These are phyloP conservation scores for Hypoxylon perforatum DNA, from an alignment of 495 filamentous ascomycete genomes.

Conservation along the genomic window DNA sequence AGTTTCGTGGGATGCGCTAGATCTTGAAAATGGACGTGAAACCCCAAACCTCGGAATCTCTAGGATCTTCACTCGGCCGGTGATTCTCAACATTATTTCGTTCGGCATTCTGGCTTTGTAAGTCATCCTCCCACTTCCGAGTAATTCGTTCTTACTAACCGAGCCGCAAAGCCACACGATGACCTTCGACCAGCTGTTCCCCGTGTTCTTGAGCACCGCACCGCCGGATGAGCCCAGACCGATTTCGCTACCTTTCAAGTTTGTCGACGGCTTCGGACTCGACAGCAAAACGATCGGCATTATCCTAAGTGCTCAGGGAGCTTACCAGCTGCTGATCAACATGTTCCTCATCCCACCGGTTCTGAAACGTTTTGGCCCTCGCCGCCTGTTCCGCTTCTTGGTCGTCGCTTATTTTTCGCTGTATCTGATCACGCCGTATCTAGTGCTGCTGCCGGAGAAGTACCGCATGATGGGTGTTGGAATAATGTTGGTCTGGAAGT, in stretches of 20 bases:
- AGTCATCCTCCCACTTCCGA: slow-evolving; percentile 54
- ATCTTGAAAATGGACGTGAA: slow-evolving; percentile 33
- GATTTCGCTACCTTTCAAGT: slow-evolving; percentile 78
- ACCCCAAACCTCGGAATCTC: slow-evolving; percentile 42
- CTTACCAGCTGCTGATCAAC: slow-evolving; percentile 87
- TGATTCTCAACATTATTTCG: slow-evolving; percentile 83
- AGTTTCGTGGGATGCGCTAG: slow-evolving; percentile 43
- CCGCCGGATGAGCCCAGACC: slow-evolving; percentile 54
- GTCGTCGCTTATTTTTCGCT: slow-evolving; percentile 86
- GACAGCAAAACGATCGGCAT: slow-evolving; percentile 84
- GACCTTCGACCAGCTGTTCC: slow-evolving; percentile 92
- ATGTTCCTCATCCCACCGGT: slow-evolving; percentile 83
- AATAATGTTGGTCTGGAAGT: slow-evolving; percentile 83
- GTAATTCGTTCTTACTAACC: slow-evolving; percentile 29
- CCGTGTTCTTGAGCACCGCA: slow-evolving; percentile 87
- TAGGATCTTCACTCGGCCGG: slow-evolving; percentile 77
- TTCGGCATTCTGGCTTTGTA: slow-evolving; percentile 97
- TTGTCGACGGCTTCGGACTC: slow-evolving; percentile 86
- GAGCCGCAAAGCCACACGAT: slow-evolving; percentile 71
- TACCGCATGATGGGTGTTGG: slow-evolving; percentile 80
- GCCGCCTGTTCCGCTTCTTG: slow-evolving; percentile 82
- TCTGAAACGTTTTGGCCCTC: slow-evolving; percentile 74
- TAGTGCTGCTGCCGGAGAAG: slow-evolving; percentile 79
- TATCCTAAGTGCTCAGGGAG: slow-evolving; percentile 88
- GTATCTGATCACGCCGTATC: slow-evolving; percentile 88